phyloP scores from a whole-genome alignment of 805 yeast species.

The Lipomyces orientalis region DNA sequence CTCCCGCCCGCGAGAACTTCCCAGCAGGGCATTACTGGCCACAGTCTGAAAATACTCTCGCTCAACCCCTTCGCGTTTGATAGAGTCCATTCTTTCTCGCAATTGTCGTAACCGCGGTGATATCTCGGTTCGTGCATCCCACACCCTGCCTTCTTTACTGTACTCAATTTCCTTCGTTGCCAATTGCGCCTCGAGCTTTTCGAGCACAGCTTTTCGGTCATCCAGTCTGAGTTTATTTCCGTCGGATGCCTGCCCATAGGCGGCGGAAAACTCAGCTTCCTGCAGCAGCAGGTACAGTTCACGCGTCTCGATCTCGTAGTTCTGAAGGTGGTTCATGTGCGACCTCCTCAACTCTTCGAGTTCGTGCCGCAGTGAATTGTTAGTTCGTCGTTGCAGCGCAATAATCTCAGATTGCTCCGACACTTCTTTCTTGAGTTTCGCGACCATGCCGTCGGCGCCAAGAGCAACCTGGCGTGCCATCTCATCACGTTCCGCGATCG shows the following conservation, averaged over 20 bases:
- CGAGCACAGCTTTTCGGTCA: conserved; percentile 24
- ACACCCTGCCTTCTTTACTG: conserved; percentile 49
- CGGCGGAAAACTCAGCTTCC: conserved; percentile 47
- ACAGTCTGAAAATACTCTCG: conserved; percentile 59
- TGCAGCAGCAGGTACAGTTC: conserved; percentile 60
- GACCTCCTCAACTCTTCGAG: conserved; percentile 63
- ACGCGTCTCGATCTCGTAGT: conserved; percentile 64
- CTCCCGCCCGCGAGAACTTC: conserved; percentile 69
- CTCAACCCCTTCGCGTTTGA: conserved; percentile 83
- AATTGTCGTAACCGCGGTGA: conserved; percentile 73
- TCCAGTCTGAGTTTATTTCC: conserved; percentile 8
- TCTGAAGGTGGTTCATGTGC: conserved; percentile 46
- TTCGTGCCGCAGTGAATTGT: conserved; percentile 64
- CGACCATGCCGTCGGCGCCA: conserved; percentile 78
- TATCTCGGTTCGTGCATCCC: conserved; percentile 68
- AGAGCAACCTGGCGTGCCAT: conserved; percentile 68
- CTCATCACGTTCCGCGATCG: conserved; percentile 63
- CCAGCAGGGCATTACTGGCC: conserved; percentile 40
- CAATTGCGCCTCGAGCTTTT: conserved; percentile 28
- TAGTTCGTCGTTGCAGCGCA: conserved; percentile 62
- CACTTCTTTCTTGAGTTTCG: conserved; percentile 63
- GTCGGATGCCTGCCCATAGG: conserved; percentile 1
- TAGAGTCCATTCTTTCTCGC: conserved; percentile 81
- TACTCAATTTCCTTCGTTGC: conserved; percentile 49
- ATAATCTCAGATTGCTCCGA: conserved; percentile 67